Base-by-base conservation (phyloP, 352 stramenopile species). In the Albugo laibachii region DNA sequence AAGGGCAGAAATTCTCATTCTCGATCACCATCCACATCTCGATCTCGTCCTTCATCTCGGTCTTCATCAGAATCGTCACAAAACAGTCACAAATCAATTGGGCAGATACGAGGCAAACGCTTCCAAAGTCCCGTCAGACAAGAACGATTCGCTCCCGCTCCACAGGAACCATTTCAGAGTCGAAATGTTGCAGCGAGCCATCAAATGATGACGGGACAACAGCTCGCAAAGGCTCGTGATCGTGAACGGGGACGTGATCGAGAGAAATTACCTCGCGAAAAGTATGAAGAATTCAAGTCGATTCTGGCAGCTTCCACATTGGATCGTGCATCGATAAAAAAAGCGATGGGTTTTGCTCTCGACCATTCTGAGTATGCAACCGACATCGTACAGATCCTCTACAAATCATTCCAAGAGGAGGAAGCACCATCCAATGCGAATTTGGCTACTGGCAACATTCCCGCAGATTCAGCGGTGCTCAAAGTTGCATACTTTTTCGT, bases 311-410 rank as follows among this genome's bases (percentile, higher is more conserved):
- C 49, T 0, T 27, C 83, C 34, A 82, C 72, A 6, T 47, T 88
- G 19, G 75, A 88, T 41, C 63, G 75, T 31, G 66, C 78, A 48
- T 69, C 66, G 1, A 65, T 88, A 20, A 82, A 83, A 52, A 59
- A 62, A 36, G 59, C 61, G 2, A 88, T 88, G 75, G 75, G 71
- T 19, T 88, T 82, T 50, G 66, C 66, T 11, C 57, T 88, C 52
- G 75, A 88, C 52, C 79, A 88, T 37, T 83, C 75, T 11, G 75
- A 88, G 41, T 71, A 67, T 0, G 72, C 75, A 5, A 61, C 79
- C 16, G 75, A 88, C 45, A 54, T 88, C 45, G 72, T 82, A 14
- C 47, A 65, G 34, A 55, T 65, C 2, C 58, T 88, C 24, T 45
- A 61, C 11, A 52, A 66, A 27, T 57, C 55, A 13, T 83, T 83